Base-by-base conservation (phyloP, 768 basidiomycete genomes). In the Symmetrospora coprosmae region DNA sequence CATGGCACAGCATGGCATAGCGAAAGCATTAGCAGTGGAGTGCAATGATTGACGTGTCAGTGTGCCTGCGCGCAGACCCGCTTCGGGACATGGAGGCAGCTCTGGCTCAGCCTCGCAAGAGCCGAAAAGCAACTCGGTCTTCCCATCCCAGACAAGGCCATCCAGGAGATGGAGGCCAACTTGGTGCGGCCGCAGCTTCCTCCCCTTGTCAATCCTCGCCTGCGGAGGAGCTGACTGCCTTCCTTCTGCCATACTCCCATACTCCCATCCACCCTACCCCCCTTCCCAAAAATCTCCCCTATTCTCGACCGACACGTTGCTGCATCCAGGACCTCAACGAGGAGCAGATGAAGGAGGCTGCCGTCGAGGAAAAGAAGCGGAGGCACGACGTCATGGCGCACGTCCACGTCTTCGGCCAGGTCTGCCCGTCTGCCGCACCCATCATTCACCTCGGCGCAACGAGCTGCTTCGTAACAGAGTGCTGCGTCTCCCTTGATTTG, bases 361-460 rank as follows among this genome's bases (percentile, higher is more conserved):
- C 89, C 0, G 75, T 79, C 56, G 94, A 99, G 73, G 94, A 99
- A 75, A 97, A 94, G 77, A 94, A 89, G 74, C 76, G 94, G 25
- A 79, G 94, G 13, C 94, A 99, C 75, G 94, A 99, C 74, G 94
- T 99, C 41, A 99, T 99, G 94, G 94, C 94, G 0, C 94, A 99
- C 70, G 94, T 99, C 41, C 89, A 97, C 74, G 94, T 91, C 2
- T 99, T 96, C 71, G 68, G 68, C 13, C 33, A 56, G 19, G 61
- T 67, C 35, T 58, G 52, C 31, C 65, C 68, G 16, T 62, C 66
- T 31, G 66, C 64, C 2, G 70, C 68, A 4, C 63, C 63, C 11
- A 69, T 68, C 63, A 69, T 68, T 39, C 68, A 88, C 71, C 75
- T 97, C 40, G 92, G 92, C 41, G 92, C 92, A 28, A 99, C 94